These are phyloP conservation scores for Gossypium sturtianum DNA, from an alignment of 345 rosid species.

Conservation along the genomic window DNA sequence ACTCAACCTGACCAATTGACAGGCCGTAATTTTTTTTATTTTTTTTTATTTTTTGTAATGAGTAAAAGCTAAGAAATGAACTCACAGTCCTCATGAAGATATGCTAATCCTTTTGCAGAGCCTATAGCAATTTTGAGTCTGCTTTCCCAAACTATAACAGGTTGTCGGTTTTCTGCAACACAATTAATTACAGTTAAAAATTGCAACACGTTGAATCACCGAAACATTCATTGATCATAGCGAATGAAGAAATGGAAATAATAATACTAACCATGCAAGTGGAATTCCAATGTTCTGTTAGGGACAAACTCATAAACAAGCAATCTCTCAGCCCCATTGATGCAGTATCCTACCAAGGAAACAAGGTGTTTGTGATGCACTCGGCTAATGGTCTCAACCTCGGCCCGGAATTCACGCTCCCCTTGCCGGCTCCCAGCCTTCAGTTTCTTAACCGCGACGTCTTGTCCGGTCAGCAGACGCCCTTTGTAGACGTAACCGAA, in stretches of 20 bases:
- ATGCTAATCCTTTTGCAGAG: slow-evolving; percentile 56
- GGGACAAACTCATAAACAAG: slow-evolving; percentile 29
- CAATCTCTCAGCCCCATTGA: not conserved
- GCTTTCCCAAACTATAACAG: slow-evolving; percentile 38
- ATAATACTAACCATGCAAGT: slow-evolving; percentile 32
- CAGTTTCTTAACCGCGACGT: slow-evolving; percentile 40
- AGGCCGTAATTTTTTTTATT: too few relatives aligned
- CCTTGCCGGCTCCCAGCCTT: slow-evolving; percentile 34
- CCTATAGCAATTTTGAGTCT: slow-evolving; percentile 48
- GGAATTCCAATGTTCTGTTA: slow-evolving; percentile 37
- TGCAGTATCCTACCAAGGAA: not conserved
- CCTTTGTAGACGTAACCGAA: slow-evolving; percentile 44
- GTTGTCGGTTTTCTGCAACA: slow-evolving; percentile 26
- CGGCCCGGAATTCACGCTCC: slow-evolving; percentile 28
- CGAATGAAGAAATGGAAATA: not conserved
- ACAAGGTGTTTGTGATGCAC: not conserved
- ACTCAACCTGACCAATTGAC: too few relatives aligned
- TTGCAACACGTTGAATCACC: not conserved
- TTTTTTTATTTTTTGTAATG: too few relatives aligned
- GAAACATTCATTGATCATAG: not conserved
- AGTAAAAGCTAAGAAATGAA: not conserved
- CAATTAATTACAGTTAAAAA: too few relatives aligned
- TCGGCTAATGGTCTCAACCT: not conserved
- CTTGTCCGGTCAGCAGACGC: slow-evolving; percentile 22
- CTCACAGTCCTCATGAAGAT: slow-evolving; percentile 63